phyloP scores from a whole-genome alignment of 2,329 filamentous ascomycete species.

The Teratosphaeria pseudoeucalypti region DNA sequence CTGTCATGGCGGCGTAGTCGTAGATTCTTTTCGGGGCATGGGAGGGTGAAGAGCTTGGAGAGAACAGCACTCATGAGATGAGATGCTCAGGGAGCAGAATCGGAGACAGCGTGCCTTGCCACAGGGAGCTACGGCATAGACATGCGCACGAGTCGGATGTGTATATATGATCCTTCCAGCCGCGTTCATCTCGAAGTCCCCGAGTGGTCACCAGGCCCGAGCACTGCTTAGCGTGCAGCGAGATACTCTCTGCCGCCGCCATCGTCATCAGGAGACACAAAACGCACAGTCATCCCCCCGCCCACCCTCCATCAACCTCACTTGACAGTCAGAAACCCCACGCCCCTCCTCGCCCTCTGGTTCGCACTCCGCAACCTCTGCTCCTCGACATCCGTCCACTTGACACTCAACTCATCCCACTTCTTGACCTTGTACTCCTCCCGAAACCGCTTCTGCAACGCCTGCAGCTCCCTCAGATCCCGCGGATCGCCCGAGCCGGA shows the following conservation, averaged over 20 bases:
- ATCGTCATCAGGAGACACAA: background rate
- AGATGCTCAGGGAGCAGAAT: background rate
- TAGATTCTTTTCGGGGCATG: background rate
- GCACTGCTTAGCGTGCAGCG: background rate
- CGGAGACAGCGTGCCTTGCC: background rate
- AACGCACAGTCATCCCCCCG: background rate
- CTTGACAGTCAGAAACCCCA: conserved; percentile 51
- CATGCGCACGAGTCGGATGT: background rate
- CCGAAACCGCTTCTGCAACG: conserved; percentile 45
- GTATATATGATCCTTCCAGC: background rate
- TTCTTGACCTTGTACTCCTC: conserved; percentile 50
- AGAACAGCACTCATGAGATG: background rate
- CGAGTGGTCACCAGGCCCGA: too few species aligned
- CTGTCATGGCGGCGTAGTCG: background rate
- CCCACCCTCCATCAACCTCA: conserved; percentile 20
- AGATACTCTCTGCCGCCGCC: background rate
- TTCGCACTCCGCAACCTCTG: conserved; percentile 48
- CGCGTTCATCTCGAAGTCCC: too few species aligned
- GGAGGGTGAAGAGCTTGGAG: background rate
- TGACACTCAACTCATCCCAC: conserved; percentile 52
- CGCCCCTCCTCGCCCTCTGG: conserved; percentile 45
- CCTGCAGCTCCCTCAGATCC: conserved; percentile 45
- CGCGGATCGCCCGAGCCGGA: conserved; percentile 54
- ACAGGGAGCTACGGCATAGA: background rate
- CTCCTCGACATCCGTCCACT: conserved; percentile 56